A percentile compares a stretch with the other conserved stretches of the same genome.
phyloP scores from a whole-genome alignment of 1,139 yeast species.

The Diutina scorzettiae region DNA sequence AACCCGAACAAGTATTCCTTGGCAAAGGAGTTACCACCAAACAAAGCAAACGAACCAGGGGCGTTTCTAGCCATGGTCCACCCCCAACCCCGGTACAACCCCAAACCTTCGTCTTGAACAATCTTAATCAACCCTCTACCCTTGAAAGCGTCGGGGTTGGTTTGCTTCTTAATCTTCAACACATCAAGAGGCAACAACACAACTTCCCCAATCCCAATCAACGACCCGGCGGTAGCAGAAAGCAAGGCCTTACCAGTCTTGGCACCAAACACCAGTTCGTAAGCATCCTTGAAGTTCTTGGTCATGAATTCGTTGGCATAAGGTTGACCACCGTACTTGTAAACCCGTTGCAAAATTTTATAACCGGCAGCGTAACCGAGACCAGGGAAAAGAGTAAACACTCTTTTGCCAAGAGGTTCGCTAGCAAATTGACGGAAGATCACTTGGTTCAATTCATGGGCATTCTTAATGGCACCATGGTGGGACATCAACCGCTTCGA shows the following conservation, averaged over 20 bases:
- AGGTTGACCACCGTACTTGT: constrained; percentile 99
- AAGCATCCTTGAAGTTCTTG: constrained; percentile 56
- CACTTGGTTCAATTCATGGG: constrained; percentile 64
- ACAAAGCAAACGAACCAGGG: constrained; percentile 94
- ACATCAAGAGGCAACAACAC: constrained; percentile 92
- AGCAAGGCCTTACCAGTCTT: constrained; percentile 94
- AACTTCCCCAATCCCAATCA: constrained; percentile 97
- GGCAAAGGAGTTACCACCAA: constrained; percentile 98
- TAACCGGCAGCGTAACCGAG: constrained; percentile 97
- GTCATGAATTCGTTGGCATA: constrained; percentile 89
- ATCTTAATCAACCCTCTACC: constrained; percentile 93
- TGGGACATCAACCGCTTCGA: constrained; percentile 97
- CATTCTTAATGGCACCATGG: constrained; percentile 57
- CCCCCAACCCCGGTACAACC: constrained; percentile 97
- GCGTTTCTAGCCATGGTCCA: constrained; percentile 99
- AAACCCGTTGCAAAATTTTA: constrained; percentile 92
- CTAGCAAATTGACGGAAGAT: constrained; percentile 76
- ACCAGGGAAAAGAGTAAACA: constrained; percentile 89
- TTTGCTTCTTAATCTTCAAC: constrained; percentile 94
- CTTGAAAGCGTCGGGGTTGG: constrained; percentile 95
- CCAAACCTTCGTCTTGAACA: constrained; percentile 81
- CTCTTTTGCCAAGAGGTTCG: constrained; percentile 57
- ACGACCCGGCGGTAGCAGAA: constrained; percentile 95
- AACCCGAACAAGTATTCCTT: constrained; percentile 89
- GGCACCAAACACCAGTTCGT: constrained; percentile 72